Percentiles rank a stretch among this genome's conserved stretches.
These are phyloP conservation scores for Alloascoidea hylecoeti DNA, from an alignment of 805 yeast genomes.

Conservation along the genomic window DNA sequence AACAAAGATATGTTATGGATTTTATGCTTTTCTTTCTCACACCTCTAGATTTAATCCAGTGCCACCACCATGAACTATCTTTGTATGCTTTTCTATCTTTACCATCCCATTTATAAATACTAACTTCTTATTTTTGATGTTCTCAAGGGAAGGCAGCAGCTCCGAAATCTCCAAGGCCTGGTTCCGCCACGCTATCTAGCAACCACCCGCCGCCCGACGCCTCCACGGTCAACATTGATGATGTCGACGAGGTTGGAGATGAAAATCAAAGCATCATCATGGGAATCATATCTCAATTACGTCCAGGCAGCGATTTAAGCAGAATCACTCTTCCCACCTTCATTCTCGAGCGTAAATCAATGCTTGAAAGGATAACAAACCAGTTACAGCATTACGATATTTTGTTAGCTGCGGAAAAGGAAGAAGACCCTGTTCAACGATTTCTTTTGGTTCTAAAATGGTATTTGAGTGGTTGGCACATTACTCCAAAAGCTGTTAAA, in stretches of 20 bases:
- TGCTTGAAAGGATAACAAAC: conserved; percentile 92
- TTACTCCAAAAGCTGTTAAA: conserved; percentile 96
- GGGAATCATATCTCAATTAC: conserved; percentile 79
- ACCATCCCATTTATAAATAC: neutral
- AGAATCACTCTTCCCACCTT: conserved; percentile 92
- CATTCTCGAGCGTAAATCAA: conserved; percentile 85
- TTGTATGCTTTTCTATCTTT: neutral
- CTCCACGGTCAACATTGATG: conserved; percentile 32
- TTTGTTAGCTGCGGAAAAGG: conserved; percentile 50
- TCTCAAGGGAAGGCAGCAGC: no score
- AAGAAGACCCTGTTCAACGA: conserved; percentile 46
- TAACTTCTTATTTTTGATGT: neutral
- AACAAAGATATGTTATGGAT: neutral
- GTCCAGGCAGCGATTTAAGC: conserved; percentile 86
- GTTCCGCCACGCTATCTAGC: neutral
- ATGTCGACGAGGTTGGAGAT: conserved; percentile 83
- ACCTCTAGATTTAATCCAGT: neutral
- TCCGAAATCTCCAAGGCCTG: neutral
- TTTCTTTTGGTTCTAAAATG: conserved; percentile 68
- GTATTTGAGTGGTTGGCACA: conserved; percentile 96
- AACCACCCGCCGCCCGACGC: neutral
- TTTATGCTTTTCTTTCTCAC: neutral
- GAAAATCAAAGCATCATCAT: conserved; percentile 78
- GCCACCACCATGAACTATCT: neutral
- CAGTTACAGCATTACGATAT: conserved; percentile 65